Evolutionary conservation across 352 stramenopile genomes (phyloP).

Genomic region (Phytophthora agathidicida): DNA sequence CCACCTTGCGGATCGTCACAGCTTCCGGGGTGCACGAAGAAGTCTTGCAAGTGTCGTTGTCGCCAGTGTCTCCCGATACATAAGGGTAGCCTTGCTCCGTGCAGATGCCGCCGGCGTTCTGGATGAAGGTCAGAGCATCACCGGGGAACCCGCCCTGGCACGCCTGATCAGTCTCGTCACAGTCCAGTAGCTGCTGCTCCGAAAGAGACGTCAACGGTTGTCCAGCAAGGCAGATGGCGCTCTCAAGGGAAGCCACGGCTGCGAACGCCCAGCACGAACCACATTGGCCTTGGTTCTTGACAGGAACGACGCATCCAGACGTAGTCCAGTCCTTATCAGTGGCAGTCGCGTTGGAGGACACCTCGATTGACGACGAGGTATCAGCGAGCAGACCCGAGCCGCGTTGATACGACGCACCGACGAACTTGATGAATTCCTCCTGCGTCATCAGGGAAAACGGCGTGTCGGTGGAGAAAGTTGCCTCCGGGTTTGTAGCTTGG

Average conservation of each 20-base stretch:
- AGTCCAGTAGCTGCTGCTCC: slow-evolving; percentile 94
- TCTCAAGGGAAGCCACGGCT: slow-evolving; percentile 91
- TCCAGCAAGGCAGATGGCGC: slow-evolving; percentile 85
- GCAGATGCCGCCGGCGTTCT: slow-evolving; percentile 80
- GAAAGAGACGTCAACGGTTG: slow-evolving; percentile 81
- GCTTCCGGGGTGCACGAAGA: slow-evolving; percentile 39
- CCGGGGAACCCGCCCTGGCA: slow-evolving; percentile 91
- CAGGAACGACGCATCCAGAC: slow-evolving; percentile 52
- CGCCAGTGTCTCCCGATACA: slow-evolving; percentile 45
- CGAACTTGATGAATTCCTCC: slow-evolving; percentile 63
- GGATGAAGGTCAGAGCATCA: slow-evolving; percentile 91
- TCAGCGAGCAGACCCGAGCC: slow-evolving; percentile 1
- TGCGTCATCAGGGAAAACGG: slow-evolving; percentile 80
- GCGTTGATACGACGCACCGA: slow-evolving; percentile 49
- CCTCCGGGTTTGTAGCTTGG: slow-evolving; percentile 59
- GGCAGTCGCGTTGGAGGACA: slow-evolving; percentile 13
- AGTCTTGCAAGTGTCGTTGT: slow-evolving; percentile 34
- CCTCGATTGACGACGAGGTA: background rate
- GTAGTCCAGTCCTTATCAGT: slow-evolving; percentile 65
- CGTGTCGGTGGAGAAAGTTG: slow-evolving; percentile 67
- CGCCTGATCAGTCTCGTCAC: slow-evolving; percentile 80
- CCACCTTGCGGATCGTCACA: slow-evolving; percentile 50
- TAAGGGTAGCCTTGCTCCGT: slow-evolving; percentile 86
- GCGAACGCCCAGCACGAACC: slow-evolving; percentile 99
- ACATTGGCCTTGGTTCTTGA: slow-evolving; percentile 98